Conservation (phyloP, 257 asterid species). For the Rehmannia glutinosa region DNA sequence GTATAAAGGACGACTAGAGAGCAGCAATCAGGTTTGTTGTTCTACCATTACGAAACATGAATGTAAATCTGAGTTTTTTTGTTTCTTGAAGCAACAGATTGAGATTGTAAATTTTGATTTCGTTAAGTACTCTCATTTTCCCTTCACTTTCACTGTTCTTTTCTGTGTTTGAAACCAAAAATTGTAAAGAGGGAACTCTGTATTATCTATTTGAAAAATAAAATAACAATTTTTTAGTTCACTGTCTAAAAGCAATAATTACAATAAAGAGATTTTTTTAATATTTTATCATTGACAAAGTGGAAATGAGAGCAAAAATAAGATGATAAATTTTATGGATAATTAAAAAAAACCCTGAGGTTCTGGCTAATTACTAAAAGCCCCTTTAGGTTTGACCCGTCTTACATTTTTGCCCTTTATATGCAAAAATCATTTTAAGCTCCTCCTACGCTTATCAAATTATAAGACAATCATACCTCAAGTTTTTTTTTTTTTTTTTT, state of each 20-base stretch:
- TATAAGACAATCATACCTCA: too few species aligned
- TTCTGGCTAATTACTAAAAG: too few species aligned
- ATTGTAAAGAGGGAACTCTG: too few species aligned
- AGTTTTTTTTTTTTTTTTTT: too few species aligned
- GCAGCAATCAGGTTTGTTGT: slow-evolving; percentile 61
- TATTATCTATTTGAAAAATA: too few species aligned
- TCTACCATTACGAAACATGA: background rate
- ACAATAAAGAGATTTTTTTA: background rate
- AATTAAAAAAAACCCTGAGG: too few species aligned
- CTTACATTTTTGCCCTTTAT: too few species aligned
- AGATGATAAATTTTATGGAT: background rate
- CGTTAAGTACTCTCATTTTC: background rate
- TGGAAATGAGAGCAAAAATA: background rate
- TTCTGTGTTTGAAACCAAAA: too few species aligned
- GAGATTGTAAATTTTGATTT: background rate
- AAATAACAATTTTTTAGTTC: background rate
- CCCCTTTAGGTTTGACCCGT: too few species aligned
- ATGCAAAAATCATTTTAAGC: too few species aligned
- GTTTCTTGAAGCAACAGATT: background rate
- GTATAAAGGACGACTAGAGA: slow-evolving; percentile 69
- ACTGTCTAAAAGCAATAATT: background rate
- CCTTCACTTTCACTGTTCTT: too few species aligned
- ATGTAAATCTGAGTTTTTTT: slow-evolving; percentile 19
- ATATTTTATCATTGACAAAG: background rate
- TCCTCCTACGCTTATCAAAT: too few species aligned